Evolutionary conservation across 371 early-diverging fungal species (phyloP).

Genomic region (Rhizopus arrhizus): DNA sequence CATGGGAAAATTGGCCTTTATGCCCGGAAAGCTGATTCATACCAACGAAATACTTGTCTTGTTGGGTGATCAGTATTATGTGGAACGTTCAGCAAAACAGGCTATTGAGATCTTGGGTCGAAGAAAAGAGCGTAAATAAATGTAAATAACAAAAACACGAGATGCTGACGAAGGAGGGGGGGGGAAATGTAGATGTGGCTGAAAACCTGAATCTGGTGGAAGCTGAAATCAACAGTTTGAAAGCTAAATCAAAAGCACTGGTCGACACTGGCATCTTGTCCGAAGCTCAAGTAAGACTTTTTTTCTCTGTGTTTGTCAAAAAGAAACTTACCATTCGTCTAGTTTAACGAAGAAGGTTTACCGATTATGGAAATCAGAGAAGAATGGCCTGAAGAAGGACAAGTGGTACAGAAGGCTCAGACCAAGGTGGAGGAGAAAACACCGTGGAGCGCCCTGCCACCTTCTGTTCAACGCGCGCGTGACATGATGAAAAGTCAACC

Average conservation of each 20-base stretch:
- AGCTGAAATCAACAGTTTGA: slow-evolving; percentile 53
- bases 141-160: not conserved
- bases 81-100: slow-evolving; percentile 78
- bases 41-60: slow-evolving; percentile 87
- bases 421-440: not conserved
- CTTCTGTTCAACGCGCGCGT: slow-evolving; percentile 35
- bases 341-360: slow-evolving; percentile 87
- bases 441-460: slow-evolving; percentile 12
- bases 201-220: slow-evolving; percentile 61
- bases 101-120: slow-evolving; percentile 74
- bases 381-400: slow-evolving; percentile 52
- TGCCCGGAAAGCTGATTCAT: slow-evolving; percentile 84
- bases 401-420: slow-evolving; percentile 6
- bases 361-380: slow-evolving; percentile 88
- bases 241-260: slow-evolving; percentile 30
- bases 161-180: not conserved
- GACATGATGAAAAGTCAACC: slow-evolving; percentile 28
- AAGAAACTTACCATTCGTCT: too few relatives aligned
- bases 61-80: slow-evolving; percentile 92
- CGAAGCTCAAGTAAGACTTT: slow-evolving; percentile 10
- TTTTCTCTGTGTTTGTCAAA: not conserved
- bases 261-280: slow-evolving; percentile 18
- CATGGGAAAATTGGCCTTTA: slow-evolving; percentile 83
- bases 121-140: slow-evolving; percentile 61
- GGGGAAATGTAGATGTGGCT: slow-evolving; percentile 53